Base-by-base conservation (phyloP, 371 early-diverging fungal genomes). In the Funneliformis caledonium region DNA sequence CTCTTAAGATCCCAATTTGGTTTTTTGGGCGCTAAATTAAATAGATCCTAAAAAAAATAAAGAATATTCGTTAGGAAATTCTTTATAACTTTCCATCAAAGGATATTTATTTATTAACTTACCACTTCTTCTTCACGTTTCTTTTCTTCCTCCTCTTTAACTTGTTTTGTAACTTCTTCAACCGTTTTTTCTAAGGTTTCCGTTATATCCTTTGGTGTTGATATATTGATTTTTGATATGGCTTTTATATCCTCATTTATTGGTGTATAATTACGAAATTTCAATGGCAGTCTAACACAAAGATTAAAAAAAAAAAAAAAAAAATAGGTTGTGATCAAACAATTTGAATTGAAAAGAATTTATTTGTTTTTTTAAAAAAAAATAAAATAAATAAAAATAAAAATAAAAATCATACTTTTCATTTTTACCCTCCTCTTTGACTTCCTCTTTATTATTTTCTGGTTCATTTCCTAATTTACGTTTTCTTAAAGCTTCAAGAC, bases 1-100 rank as follows among this genome's bases (percentile, higher is more conserved):
- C 94, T 88, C 82, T 94, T 95, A 79, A 97, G 84, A 81, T 97
- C 97, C 94, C 95, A 96, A 82, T 97, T 95, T 2, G 96, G 92
- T 70, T 93, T 94, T 82, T 90, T 92, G 9, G 97, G 96, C 31
- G 94, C 95, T 45, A 97, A 83, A 50, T 94, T 91, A 70, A 89
- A 88, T 2, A 96, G 87, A 83, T 96, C 95, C 92, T 93, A 83
- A 74, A 62, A 26, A 70, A 75, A 68, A 43, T 67, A 61, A 72
- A 33, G 64, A 48, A 62, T 52, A 37, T 52, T 19, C 8, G 48
- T 45, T 69, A 16, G 26, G 31, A 52, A 37, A 50, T 19, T 45
- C 12, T 22, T 8, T 50, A 56, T 43, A 26, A 42, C 48, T 7
- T 37, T 16, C 52, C 22, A 47, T 9, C 16, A 65, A 45, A 22